phyloP scores from a whole-genome alignment of 495 filamentous ascomycete species.

The Usnea hakonensis region DNA sequence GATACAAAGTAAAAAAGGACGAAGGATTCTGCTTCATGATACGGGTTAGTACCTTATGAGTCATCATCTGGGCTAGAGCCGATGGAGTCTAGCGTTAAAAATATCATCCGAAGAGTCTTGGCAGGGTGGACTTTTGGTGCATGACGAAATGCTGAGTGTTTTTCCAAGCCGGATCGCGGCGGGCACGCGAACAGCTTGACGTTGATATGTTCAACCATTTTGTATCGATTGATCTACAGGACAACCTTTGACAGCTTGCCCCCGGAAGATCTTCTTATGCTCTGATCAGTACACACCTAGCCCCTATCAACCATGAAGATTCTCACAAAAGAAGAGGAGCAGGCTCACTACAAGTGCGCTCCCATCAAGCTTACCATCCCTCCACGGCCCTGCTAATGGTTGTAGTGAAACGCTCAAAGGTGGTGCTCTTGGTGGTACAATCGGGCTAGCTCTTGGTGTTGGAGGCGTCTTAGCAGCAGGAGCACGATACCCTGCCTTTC shows the following conservation, averaged over 20 bases:
- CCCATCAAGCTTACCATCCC: neutral
- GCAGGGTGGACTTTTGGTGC: too few species aligned
- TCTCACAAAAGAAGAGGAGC: constrained; percentile 87
- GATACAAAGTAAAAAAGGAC: too few species aligned
- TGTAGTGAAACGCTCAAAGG: constrained; percentile 65
- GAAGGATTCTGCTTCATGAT: too few species aligned
- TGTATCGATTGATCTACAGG: neutral
- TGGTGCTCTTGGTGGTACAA: constrained; percentile 59
- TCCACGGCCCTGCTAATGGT: constrained; percentile 32
- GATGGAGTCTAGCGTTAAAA: too few species aligned
- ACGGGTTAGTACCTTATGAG: too few species aligned
- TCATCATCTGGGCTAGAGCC: too few species aligned
- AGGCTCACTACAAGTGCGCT: constrained; percentile 52
- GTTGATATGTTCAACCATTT: too few species aligned
- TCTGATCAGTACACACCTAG: neutral
- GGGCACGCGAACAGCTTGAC: neutral
- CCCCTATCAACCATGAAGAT: constrained; percentile 66
- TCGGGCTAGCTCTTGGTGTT: constrained; percentile 57
- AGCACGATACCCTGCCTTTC: constrained; percentile 62
- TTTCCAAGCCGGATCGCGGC: neutral
- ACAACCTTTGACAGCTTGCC: neutral
- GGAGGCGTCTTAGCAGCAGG: constrained; percentile 55
- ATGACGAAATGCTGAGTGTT: too few species aligned
- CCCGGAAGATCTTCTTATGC: neutral
- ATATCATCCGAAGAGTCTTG: too few species aligned